These are phyloP conservation scores for Coemansia sp. DNA, from an alignment of 192 early-diverging fungal genomes.

Conservation along the genomic window DNA sequence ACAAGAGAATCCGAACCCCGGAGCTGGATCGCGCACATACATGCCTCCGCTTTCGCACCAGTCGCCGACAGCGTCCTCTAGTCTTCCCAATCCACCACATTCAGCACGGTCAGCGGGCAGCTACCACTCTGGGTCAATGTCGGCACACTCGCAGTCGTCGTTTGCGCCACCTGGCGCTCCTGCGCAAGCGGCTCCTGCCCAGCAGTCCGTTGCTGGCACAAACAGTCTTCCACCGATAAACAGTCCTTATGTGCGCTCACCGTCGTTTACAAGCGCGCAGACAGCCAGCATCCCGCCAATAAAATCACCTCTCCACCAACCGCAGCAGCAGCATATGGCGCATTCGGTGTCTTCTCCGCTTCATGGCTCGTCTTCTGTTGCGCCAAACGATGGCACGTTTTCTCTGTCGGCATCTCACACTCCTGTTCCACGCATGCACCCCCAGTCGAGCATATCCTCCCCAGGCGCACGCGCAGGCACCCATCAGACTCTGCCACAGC, in stretches of 20 bases:
- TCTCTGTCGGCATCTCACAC: conserved; percentile 25
- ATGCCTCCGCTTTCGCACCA: conserved; percentile 39
- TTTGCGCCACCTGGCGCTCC: conserved; percentile 16
- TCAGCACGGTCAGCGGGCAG: conserved; percentile 29
- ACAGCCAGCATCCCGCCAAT: conserved; percentile 25
- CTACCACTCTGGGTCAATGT: conserved; percentile 29
- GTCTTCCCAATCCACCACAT: conserved; percentile 27
- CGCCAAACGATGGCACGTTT: conserved; percentile 23
- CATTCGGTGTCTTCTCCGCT: conserved; percentile 39
- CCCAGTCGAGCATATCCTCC: conserved; percentile 27
- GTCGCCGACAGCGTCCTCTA: conserved; percentile 24
- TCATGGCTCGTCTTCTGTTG: conserved; percentile 16
- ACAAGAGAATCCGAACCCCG: conserved; percentile 26
- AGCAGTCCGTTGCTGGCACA: conserved; percentile 3
- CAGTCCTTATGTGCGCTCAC: conserved; percentile 43
- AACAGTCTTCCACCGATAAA: conserved; percentile 29
- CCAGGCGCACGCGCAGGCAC: conserved; percentile 30
- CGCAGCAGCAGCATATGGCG: conserved; percentile 14
- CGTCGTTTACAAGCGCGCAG: conserved; percentile 32
- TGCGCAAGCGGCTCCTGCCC: background rate
- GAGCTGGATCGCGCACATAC: conserved; percentile 27
- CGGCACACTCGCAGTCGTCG: conserved; percentile 39
- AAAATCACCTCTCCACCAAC: conserved; percentile 20
- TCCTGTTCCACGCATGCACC: conserved; percentile 28
- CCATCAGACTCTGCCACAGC: conserved; percentile 1